phyloP scores from a whole-genome alignment of 2,329 filamentous ascomycete genomes.

The Fusarium subglutinans region DNA sequence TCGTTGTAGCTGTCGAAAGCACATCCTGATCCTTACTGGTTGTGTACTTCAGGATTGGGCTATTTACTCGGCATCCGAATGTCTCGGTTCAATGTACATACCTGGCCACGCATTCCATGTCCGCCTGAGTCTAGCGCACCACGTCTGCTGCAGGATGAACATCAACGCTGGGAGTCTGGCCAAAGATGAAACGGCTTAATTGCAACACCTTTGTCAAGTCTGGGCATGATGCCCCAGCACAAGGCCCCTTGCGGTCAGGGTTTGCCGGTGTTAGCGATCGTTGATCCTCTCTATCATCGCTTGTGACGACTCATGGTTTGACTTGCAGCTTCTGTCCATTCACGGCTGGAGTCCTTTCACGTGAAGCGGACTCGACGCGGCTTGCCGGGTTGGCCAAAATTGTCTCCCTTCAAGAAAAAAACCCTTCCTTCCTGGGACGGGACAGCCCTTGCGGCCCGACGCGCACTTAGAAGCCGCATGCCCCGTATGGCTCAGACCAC shows the following conservation, averaged over 20 bases:
- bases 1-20: background rate
- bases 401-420: slow-evolving; percentile 31
- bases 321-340: slow-evolving; percentile 2
- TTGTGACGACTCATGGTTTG: background rate
- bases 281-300: background rate
- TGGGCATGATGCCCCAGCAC: background rate
- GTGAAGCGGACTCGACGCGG: slow-evolving; percentile 42
- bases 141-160: slow-evolving; percentile 3
- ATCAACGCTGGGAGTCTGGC: slow-evolving; percentile 14
- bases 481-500: slow-evolving; percentile 35
- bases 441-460: slow-evolving; percentile 45
- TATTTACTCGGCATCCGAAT: background rate
- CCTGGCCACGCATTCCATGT: background rate
- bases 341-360: slow-evolving; percentile 25
- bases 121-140: slow-evolving; percentile 13
- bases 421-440: slow-evolving; percentile 37
- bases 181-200: slow-evolving; percentile 6
- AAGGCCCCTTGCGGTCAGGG: background rate
- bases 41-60: background rate
- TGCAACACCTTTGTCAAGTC: background rate
- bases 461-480: slow-evolving; percentile 39
- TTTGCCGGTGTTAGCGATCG: background rate
- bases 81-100: slow-evolving; percentile 3
- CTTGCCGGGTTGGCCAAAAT: slow-evolving; percentile 36
- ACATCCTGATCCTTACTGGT: background rate